Percentiles rank a stretch among this genome's conserved stretches.
phyloP scores from a whole-genome alignment of 805 yeast genomes.

The Ogataea nonfermentans region DNA sequence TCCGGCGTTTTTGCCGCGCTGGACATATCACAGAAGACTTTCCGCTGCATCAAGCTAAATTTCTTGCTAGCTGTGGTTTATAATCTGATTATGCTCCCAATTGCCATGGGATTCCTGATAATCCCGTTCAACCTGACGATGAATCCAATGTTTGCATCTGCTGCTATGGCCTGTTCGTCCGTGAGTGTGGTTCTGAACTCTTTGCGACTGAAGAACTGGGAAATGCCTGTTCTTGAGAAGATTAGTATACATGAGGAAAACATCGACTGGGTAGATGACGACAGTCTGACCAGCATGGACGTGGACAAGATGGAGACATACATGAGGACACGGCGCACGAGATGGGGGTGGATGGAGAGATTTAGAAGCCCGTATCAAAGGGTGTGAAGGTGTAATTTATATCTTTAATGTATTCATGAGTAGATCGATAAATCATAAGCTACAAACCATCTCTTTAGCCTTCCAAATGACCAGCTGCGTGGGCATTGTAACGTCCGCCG shows the following conservation, averaged over 20 bases:
- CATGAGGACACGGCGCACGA: neutral
- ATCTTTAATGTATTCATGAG: neutral
- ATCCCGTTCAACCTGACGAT: constrained; percentile 71
- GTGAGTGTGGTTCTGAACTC: constrained; percentile 86
- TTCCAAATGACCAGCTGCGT: constrained; percentile 2
- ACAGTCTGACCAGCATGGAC: constrained; percentile 15
- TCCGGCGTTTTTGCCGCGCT: constrained; percentile 58
- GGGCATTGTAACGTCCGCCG: neutral
- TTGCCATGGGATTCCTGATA: constrained; percentile 88
- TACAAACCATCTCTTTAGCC: neutral
- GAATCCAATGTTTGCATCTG: constrained; percentile 87
- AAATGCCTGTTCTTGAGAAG: constrained; percentile 10
- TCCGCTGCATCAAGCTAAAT: constrained; percentile 72
- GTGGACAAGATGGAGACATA: constrained; percentile 6
- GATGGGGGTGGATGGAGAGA: neutral
- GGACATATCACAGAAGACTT: constrained; percentile 68
- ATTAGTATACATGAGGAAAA: constrained; percentile 1
- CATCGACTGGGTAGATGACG: constrained; percentile 6
- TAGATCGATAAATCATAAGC: too few relatives aligned
- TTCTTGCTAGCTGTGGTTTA: constrained; percentile 86
- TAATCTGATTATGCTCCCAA: constrained; percentile 81
- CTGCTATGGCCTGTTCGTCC: constrained; percentile 91
- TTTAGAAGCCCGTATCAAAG: constrained; percentile 3
- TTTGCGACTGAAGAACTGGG: constrained; percentile 67
- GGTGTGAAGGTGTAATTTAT: neutral